A percentile compares a stretch with the other conserved stretches of the same genome.
These are phyloP conservation scores for Auricularia sp. DNA, from an alignment of 768 basidiomycete species.

Conservation along the genomic window DNA sequence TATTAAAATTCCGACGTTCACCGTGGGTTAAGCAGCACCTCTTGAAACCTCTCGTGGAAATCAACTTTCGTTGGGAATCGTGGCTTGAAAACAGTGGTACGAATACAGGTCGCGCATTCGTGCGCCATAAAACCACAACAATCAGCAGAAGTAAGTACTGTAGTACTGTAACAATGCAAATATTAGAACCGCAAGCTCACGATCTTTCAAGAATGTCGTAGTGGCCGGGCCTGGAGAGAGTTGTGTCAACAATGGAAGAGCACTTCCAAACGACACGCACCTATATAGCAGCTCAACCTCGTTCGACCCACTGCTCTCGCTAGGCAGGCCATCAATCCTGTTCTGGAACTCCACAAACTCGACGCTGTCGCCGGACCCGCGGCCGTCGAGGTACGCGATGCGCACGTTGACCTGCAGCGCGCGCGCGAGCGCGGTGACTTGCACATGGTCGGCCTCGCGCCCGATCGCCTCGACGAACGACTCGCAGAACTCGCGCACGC, in stretches of 20 bases:
- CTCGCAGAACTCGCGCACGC: constrained; percentile 59
- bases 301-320: constrained; percentile 21
- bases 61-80: too few relatives aligned
- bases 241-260: constrained; percentile 2
- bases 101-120: too few relatives aligned
- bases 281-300: constrained; percentile 66
- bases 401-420: constrained; percentile 57
- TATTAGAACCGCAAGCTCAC: too few relatives aligned
- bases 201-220: constrained; percentile 57
- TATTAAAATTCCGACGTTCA: too few relatives aligned
- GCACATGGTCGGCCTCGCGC: constrained; percentile 80
- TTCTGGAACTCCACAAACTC: constrained; percentile 59
- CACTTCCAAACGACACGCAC: constrained; percentile 29
- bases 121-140: too few relatives aligned
- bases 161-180: too few relatives aligned
- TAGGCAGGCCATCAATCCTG: constrained; percentile 23
- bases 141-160: too few relatives aligned
- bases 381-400: constrained; percentile 76
- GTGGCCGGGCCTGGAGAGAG: constrained; percentile 60
- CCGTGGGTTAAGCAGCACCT: too few relatives aligned
- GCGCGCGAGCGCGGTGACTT: constrained; percentile 65
- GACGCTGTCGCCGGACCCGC: constrained; percentile 35
- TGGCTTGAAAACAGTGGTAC: too few relatives aligned
- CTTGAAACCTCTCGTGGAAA: too few relatives aligned
- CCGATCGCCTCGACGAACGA: constrained; percentile 67